Percentiles rank a stretch among this genome's conserved stretches.
Evolutionary conservation across 768 basidiomycete genomes (phyloP).

Genomic region (Solioccasus polychromus): DNA sequence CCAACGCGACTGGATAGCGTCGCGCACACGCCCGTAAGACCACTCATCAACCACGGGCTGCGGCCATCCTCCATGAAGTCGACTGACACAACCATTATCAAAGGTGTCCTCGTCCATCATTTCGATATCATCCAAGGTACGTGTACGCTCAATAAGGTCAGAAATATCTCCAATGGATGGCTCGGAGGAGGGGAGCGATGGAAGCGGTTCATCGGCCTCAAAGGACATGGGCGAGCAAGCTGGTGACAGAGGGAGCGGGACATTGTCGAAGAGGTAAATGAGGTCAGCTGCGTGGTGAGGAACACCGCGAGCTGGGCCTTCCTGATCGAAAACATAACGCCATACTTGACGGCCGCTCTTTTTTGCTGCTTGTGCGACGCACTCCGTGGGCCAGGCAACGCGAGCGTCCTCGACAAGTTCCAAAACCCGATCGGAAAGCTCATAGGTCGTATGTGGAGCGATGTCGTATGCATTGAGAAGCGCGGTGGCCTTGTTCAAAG

Average conservation of each 20-base stretch:
- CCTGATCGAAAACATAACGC: conserved; percentile 83
- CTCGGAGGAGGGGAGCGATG: conserved; percentile 29
- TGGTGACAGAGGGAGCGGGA: conserved; percentile 49
- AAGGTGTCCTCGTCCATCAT: conserved; percentile 24
- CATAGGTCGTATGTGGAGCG: conserved; percentile 56
- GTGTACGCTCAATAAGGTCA: conserved; percentile 14
- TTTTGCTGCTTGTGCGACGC: conserved; percentile 50
- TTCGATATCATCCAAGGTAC: conserved; percentile 27
- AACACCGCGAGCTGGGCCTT: conserved; percentile 58
- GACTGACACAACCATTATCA: conserved; percentile 5
- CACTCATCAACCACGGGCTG: conserved; percentile 61
- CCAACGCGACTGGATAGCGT: conserved; percentile 73
- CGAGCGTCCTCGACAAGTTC: conserved; percentile 75
- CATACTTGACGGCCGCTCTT: conserved; percentile 61
- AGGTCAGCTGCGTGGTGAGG: conserved; percentile 74
- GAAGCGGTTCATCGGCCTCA: conserved; percentile 31
- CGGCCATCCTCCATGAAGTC: conserved; percentile 45
- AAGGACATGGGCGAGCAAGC: conserved; percentile 32
- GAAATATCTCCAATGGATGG: conserved; percentile 23
- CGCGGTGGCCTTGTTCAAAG: conserved; percentile 55
- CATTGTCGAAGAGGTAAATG: conserved; percentile 76
- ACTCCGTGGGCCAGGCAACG: conserved; percentile 75
- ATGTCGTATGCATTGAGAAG: conserved; percentile 75
- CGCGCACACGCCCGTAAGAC: conserved; percentile 63
- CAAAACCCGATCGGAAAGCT: conserved; percentile 64